Base-by-base conservation (phyloP, 345 rosid species). In the Bretschneidera sinensis region DNA sequence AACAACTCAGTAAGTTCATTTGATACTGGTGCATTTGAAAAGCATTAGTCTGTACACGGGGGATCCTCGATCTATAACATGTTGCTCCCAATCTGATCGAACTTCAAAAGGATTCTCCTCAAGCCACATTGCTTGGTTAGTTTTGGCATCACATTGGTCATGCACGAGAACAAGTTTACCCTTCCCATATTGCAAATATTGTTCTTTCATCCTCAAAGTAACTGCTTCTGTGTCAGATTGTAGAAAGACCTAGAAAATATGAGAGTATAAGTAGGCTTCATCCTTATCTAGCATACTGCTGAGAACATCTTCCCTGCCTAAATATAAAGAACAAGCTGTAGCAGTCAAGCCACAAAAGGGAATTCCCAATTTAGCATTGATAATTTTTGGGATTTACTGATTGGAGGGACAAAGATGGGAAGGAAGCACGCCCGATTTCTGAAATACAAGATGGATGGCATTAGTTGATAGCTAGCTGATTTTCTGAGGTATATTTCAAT, bases 51-150 rank as follows among this genome's bases (percentile, higher is more conserved):
- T 78, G 71, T 73, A 78, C 89, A 86, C 83, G 1, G 81, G 76
- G 28, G 59, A 67, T 21, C 88, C 82, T 8, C 79, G 82, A 63
- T 81, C 76, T 6, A 83, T 43, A 25, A 83, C 88, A 55, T 81
- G 88, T 60, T 69, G 78, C 50, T 86, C 92, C 92, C 92, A 86
- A 62, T 86, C 89, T 48, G 92, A 83, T 24, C 67, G 67, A 31
- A 81, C 74, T 55, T 87, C 89, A 57, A 81, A 83, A 0, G 87
- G 87, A 63, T 83, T 86, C 76, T 81, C 92, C 48, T 63, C 13
- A 0, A 83, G 71, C 92, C 92, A 79, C 13, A 54, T 60, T 52
- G 48, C 66, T 67, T 63, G 68, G 21, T 47, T 24, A 55, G 21
- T 33, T 58, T 25, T 57, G 18, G 53, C 17, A 25, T 57, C 62